phyloP scores from a whole-genome alignment of 148 eudicot genomes.

The Diospyros kaki region DNA sequence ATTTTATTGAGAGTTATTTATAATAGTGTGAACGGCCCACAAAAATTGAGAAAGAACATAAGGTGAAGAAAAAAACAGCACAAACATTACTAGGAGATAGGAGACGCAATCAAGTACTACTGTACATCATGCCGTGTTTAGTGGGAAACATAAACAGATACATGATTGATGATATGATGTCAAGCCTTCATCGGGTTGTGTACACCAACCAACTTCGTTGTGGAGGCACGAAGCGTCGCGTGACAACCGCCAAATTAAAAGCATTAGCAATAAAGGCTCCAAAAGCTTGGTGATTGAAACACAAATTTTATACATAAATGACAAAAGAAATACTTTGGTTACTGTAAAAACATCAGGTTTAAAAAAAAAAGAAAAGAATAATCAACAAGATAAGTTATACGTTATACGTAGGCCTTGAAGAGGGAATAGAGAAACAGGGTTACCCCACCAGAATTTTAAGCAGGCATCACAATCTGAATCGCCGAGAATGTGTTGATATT shows the following conservation, averaged over 20 bases:
- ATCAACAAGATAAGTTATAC: not conserved
- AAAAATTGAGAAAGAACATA: too few relatives aligned
- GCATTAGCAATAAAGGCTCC: too few relatives aligned
- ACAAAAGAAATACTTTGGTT: too few relatives aligned
- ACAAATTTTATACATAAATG: too few relatives aligned
- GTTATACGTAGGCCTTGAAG: not conserved
- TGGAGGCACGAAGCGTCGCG: not conserved
- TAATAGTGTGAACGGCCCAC: too few relatives aligned
- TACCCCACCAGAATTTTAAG: not conserved
- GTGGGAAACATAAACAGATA: not conserved
- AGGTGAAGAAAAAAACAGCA: not conserved
- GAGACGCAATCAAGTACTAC: not conserved
- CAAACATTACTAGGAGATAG: not conserved
- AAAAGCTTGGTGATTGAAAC: too few relatives aligned
- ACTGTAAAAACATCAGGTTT: too few relatives aligned
- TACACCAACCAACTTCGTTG: slow-evolving; percentile 15
- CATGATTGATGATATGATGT: not conserved
- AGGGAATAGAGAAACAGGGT: not conserved
- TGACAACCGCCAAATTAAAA: not conserved
- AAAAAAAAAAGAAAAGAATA: not conserved
- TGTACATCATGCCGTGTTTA: slow-evolving; percentile 12
- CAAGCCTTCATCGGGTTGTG: not conserved
- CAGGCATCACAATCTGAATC: slow-evolving; percentile 6
- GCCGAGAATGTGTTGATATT: not conserved
- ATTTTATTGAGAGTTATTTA: too few relatives aligned